These are phyloP conservation scores for Cicer arietinum DNA, from an alignment of 306 rosid species.

Conservation along the genomic window DNA sequence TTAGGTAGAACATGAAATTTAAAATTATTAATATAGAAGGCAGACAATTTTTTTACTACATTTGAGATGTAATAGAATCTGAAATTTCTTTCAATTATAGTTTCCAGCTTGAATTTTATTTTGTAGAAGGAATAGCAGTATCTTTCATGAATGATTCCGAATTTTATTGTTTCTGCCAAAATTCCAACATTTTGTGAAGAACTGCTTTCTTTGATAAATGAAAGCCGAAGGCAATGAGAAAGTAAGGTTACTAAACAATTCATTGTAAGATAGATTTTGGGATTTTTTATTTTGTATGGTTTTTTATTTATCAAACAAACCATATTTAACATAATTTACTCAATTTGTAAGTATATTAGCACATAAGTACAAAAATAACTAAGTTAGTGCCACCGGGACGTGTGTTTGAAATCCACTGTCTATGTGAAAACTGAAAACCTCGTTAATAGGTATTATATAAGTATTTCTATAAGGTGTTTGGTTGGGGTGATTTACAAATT, in stretches of 20 bases:
- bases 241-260: conserved; percentile 38
- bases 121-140: conserved; percentile 2
- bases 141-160: conserved; percentile 39
- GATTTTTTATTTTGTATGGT: too few species aligned
- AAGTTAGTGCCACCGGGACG: too few species aligned
- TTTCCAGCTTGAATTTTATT: conserved; percentile 32
- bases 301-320: too few species aligned
- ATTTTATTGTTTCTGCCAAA: conserved; percentile 37
- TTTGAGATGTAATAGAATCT: too few species aligned
- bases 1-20: conserved; percentile 4
- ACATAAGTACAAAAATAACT: too few species aligned
- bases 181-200: conserved; percentile 65
- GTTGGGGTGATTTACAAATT: too few species aligned
- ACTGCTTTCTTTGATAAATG: conserved; percentile 56
- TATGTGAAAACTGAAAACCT: too few species aligned
- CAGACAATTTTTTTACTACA: not conserved
- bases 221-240: conserved; percentile 42
- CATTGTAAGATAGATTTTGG: not conserved
- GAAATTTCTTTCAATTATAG: conserved; percentile 13
- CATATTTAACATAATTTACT: too few species aligned
- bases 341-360: too few species aligned
- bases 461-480: too few species aligned
- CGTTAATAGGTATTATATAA: too few species aligned
- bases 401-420: too few species aligned
- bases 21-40: conserved; percentile 15